These are phyloP conservation scores for Fusarium euwallaceae DNA, from an alignment of 2,329 filamentous ascomycete genomes.

Conservation along the genomic window DNA sequence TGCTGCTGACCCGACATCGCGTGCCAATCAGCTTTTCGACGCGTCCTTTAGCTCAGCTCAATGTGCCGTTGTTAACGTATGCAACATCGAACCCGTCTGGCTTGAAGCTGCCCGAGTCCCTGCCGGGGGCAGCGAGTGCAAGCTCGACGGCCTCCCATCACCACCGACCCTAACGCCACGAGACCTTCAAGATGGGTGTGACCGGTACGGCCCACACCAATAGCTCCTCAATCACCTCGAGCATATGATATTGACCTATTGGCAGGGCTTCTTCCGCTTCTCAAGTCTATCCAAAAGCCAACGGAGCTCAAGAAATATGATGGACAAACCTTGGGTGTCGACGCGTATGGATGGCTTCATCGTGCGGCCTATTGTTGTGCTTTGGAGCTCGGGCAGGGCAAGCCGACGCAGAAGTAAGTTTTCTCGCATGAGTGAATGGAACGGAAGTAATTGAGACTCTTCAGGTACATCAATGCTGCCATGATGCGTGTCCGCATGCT, in stretches of 20 bases:
- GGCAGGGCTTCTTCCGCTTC: conserved; percentile 84
- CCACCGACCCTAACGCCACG: conserved; percentile 23
- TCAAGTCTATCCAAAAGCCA: conserved; percentile 96
- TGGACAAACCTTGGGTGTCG: conserved; percentile 92
- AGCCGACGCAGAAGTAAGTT: conserved; percentile 85
- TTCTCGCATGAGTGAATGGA: not conserved
- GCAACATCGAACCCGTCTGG: conserved; percentile 22
- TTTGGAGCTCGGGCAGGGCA: conserved; percentile 88
- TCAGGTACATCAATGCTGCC: conserved; percentile 88
- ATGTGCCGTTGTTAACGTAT: conserved; percentile 36
- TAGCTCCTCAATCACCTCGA: not conserved
- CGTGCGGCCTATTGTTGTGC: conserved; percentile 92
- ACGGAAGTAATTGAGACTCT: conserved; percentile 1
- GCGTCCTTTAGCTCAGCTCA: conserved; percentile 29
- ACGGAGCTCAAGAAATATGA: conserved; percentile 87
- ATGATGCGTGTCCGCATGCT: conserved; percentile 95
- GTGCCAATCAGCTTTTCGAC: conserved; percentile 38
- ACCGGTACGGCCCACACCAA: conserved; percentile 46
- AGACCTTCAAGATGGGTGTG: conserved; percentile 52
- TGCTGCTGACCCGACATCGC: conserved; percentile 33
- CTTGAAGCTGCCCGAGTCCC: conserved; percentile 37
- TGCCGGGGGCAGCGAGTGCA: conserved; percentile 32
- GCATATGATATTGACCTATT: conserved; percentile 35
- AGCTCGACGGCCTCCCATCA: conserved; percentile 22
- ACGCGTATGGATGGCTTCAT: conserved; percentile 98